These are phyloP conservation scores for Sambucus nigra DNA, from an alignment of 129 eudicot genomes.

Conservation along the genomic window DNA sequence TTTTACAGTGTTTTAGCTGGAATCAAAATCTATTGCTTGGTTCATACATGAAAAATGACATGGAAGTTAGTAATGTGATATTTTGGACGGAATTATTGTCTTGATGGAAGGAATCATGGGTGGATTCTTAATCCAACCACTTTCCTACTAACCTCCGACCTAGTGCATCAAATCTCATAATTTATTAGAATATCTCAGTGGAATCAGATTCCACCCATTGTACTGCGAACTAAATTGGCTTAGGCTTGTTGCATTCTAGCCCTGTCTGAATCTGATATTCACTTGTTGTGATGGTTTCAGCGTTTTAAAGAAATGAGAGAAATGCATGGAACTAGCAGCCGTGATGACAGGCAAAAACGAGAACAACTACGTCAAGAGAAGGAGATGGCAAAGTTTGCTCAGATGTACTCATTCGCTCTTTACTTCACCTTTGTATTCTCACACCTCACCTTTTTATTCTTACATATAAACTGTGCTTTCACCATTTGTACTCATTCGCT, in stretches of 20 bases:
- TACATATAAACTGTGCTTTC: background rate
- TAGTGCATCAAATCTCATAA: no score
- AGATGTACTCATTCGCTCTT: slow-evolving; percentile 39
- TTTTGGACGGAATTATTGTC: no score
- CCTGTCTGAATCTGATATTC: background rate
- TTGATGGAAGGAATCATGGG: no score
- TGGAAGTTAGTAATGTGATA: no score
- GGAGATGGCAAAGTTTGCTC: slow-evolving; percentile 94
- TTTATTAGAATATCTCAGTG: no score
- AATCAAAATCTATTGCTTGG: no score
- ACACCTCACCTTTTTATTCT: background rate
- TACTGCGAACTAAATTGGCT: background rate
- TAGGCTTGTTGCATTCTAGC: background rate
- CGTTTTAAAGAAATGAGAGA: slow-evolving; percentile 97
- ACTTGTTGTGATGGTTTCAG: slow-evolving; percentile 24
- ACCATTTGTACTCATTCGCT: slow-evolving; percentile 7
- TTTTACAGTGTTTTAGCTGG: no score
- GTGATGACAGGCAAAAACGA: slow-evolving; percentile 91
- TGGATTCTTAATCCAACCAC: no score
- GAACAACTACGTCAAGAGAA: slow-evolving; percentile 84
- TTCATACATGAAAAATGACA: no score
- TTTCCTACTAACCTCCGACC: no score
- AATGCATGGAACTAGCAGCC: slow-evolving; percentile 91
- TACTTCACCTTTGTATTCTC: background rate
- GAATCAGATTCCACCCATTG: no score